Conservation (phyloP, 176 grass and related monocot species). For the Eragrostis curvula region DNA sequence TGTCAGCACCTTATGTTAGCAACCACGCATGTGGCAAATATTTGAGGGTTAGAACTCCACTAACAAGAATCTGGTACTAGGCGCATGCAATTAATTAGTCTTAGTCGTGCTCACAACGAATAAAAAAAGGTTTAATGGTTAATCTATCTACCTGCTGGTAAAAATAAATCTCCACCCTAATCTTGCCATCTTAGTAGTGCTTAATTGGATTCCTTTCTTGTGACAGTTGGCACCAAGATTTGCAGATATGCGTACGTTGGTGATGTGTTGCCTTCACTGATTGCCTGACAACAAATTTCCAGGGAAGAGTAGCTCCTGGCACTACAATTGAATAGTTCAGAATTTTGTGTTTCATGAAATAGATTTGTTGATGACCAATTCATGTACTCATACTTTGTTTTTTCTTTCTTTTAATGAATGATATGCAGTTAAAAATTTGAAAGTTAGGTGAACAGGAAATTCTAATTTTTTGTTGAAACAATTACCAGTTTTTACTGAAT, state of each 20-base stretch:
- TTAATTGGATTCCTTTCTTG: neutral
- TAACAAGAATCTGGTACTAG: neutral
- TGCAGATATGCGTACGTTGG: neutral
- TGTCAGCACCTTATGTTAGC: conserved; percentile 11
- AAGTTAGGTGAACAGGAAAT: neutral
- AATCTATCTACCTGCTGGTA: neutral
- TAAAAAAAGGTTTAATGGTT: neutral
- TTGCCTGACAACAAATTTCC: neutral
- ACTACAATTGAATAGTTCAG: neutral
- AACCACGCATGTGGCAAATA: neutral
- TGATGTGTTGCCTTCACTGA: neutral
- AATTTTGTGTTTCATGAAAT: neutral
- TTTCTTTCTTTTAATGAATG: neutral
- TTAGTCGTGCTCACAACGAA: neutral
- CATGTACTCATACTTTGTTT: neutral
- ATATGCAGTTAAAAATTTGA: too few species aligned
- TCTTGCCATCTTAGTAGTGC: neutral
- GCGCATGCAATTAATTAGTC: neutral
- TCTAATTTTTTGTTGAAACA: neutral
- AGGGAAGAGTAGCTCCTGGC: too few species aligned
- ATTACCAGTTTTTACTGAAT: neutral
- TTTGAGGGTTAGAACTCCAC: neutral
- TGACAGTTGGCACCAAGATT: neutral
- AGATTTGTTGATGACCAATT: neutral
- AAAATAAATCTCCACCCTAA: neutral